Conservation (phyloP, 2,329 filamentous ascomycete species). For the Xylaria polymorpha region DNA sequence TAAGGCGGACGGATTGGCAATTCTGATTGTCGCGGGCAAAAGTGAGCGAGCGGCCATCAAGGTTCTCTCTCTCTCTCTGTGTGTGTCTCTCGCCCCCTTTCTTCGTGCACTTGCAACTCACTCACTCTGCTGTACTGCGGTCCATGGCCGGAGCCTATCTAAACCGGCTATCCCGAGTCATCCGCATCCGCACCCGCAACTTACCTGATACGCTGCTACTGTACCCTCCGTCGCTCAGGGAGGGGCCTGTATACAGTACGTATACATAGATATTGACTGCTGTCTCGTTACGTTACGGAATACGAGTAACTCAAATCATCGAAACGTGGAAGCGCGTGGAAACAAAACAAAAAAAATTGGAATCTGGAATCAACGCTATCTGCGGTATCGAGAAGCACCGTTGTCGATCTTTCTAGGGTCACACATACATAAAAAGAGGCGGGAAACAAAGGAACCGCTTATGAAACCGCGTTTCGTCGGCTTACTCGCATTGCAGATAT, state of each 20-base stretch:
- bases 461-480: background rate
- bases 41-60: background rate
- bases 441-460: background rate
- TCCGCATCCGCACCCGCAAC: slow-evolving; percentile 1
- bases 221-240: background rate
- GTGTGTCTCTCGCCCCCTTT: background rate
- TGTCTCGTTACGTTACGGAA: slow-evolving; percentile 12
- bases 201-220: background rate
- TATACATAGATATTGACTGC: too few species aligned
- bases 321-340: background rate
- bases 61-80: background rate
- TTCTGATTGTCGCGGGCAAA: background rate
- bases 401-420: background rate
- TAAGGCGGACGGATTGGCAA: slow-evolving; percentile 1
- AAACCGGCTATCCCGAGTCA: background rate
- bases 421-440: background rate
- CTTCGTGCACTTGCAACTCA: background rate
- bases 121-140: background rate
- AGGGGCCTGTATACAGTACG: background rate
- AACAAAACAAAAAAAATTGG: background rate
- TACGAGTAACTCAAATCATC: slow-evolving; percentile 16
- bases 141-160: background rate
- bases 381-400: background rate
- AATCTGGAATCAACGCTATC: too few species aligned
- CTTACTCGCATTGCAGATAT: slow-evolving; percentile 6